Percentiles rank a stretch among this genome's conserved stretches.
Evolutionary conservation across 1,139 yeast genomes (phyloP).

Genomic region (Scheffersomyces insectosa): DNA sequence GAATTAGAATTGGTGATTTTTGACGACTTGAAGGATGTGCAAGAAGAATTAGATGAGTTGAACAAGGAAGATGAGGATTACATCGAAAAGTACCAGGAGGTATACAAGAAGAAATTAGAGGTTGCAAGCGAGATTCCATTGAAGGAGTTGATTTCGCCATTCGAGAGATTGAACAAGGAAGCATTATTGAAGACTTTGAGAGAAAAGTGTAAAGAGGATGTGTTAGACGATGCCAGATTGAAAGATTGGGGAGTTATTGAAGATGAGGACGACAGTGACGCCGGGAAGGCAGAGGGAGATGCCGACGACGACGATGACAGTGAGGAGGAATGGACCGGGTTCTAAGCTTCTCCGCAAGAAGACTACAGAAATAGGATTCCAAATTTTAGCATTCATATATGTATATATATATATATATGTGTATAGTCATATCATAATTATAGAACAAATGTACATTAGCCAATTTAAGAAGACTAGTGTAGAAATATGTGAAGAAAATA

Average conservation of each 20-base stretch:
- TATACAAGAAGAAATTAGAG: conserved; percentile 23
- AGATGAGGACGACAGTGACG: conserved; percentile 19
- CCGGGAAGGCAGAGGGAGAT: conserved; percentile 19
- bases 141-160: conserved; percentile 54
- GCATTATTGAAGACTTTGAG: conserved; percentile 66
- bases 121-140: conserved; percentile 55
- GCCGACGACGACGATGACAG: conserved; percentile 17
- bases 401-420: too few relatives aligned
- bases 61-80: conserved; percentile 28
- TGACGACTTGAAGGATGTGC: conserved; percentile 40
- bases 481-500: too few relatives aligned
- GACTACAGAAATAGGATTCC: too few relatives aligned
- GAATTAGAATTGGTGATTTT: conserved; percentile 73
- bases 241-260: conserved; percentile 62
- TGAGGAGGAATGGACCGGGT: conserved; percentile 55
- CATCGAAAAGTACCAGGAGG: conserved; percentile 27
- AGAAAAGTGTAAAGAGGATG: conserved; percentile 62
- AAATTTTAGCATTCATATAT: too few relatives aligned
- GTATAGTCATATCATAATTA: too few relatives aligned
- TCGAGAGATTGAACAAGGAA: conserved; percentile 49
- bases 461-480: too few relatives aligned
- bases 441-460: too few relatives aligned
- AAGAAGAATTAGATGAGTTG: conserved; percentile 40
- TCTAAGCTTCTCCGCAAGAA: conserved; percentile 13
- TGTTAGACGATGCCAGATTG: conserved; percentile 65